These are phyloP conservation scores for Ilyonectria destructans DNA, from an alignment of 2,329 filamentous ascomycete genomes.

Conservation along the genomic window DNA sequence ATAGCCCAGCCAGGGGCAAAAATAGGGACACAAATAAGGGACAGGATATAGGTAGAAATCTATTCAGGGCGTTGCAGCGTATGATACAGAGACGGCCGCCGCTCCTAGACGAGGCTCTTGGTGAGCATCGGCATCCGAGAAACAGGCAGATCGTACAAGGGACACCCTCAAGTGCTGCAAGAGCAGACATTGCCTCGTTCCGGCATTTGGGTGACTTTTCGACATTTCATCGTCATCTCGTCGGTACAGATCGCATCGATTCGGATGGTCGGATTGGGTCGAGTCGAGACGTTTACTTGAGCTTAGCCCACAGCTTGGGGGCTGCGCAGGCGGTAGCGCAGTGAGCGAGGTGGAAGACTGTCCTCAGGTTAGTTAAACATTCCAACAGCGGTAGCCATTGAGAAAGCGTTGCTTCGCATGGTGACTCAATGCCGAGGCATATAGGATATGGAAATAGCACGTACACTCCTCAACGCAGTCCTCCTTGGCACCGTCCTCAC, in stretches of 20 bases:
- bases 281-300: constrained; percentile 79
- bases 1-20: constrained; percentile 2
- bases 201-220: constrained; percentile 45
- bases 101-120: constrained; percentile 38
- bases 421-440: constrained; percentile 17
- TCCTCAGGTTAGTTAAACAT: constrained; percentile 35
- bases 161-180: constrained; percentile 32
- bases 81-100: constrained; percentile 51
- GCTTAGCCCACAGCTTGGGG: constrained; percentile 92
- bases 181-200: constrained; percentile 42
- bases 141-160: constrained; percentile 48
- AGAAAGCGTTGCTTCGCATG: constrained; percentile 18
- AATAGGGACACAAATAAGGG: neutral
- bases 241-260: constrained; percentile 41
- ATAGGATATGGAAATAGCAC: constrained; percentile 58
- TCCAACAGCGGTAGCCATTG: constrained; percentile 3
- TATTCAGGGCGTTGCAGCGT: constrained; percentile 53
- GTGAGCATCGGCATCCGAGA: constrained; percentile 40
- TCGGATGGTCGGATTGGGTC: constrained; percentile 35
- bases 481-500: constrained; percentile 83
- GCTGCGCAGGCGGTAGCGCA: constrained; percentile 95
- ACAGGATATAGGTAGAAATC: constrained; percentile 43
- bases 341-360: constrained; percentile 99
- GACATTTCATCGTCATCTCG: constrained; percentile 45
- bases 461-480: constrained; percentile 99